phyloP scores from a whole-genome alignment of 371 early-diverging fungal species.

The Apophysomyces trapeziformis region DNA sequence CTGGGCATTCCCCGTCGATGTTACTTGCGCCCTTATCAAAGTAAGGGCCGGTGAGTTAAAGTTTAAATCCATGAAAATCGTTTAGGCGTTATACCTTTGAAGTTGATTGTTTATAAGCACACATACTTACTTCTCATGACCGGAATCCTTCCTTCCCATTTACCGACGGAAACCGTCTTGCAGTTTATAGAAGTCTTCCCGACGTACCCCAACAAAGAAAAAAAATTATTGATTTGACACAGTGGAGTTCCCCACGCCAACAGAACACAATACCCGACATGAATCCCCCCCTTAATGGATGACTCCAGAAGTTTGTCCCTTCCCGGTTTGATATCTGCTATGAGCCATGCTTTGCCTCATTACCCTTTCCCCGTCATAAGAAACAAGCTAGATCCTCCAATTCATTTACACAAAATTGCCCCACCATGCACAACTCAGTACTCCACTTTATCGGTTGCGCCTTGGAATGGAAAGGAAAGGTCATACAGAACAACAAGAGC shows the following conservation, averaged over 20 bases:
- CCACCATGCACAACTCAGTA: too few species aligned
- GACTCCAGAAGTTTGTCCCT: neutral
- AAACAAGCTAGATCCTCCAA: too few species aligned
- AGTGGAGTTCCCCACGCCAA: conserved; percentile 8
- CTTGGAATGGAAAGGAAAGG: too few species aligned
- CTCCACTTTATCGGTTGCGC: too few species aligned
- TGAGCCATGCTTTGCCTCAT: too few species aligned
- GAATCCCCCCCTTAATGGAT: neutral
- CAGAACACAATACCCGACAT: conserved; percentile 15
- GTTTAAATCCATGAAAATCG: conserved; percentile 9
- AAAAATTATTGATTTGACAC: neutral
- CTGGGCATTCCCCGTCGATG: neutral
- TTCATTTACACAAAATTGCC: too few species aligned
- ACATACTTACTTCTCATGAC: neutral
- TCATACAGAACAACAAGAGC: too few species aligned
- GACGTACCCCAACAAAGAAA: neutral
- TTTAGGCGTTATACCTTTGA: neutral
- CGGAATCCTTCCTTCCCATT: too few species aligned
- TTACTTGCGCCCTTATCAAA: too few species aligned
- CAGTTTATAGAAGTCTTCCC: conserved; percentile 1
- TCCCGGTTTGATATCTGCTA: too few species aligned
- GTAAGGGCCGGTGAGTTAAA: neutral
- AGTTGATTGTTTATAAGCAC: neutral
- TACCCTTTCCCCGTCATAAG: too few species aligned
- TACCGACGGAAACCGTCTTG: neutral